Evolutionary conservation across 192 early-diverging fungal species (phyloP), one percentile per base, ranked within the genome.

Genomic region (Backusella liffmaniae): DNA sequence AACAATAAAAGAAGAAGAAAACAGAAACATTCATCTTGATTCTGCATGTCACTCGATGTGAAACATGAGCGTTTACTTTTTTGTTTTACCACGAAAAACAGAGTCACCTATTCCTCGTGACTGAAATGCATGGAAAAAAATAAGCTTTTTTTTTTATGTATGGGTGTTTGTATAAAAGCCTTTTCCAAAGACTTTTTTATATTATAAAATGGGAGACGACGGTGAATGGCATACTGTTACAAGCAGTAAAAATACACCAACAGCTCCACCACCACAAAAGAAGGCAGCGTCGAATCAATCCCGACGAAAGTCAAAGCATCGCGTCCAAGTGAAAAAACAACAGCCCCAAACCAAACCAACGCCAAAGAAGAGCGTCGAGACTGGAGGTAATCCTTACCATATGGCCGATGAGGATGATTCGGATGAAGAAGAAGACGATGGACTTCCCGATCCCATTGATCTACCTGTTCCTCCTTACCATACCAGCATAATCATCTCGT

Each of bases 401-500:
- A 62, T 62, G 56, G 35, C 75, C 6, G 68, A 70, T 39, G 82
- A 83, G 12, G 75, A 83, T 9, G 78, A 79, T 56, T 49, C 71
- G 13, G 51, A 29, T 15, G 74, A 75, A 5, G 73, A 74, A 34
- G 73, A 76, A 73, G 70, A 78, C 51, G 73, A 75, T 35, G 78
- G 75, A 29, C 46, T 44, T 3, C 67, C 72, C 9, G 78, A 76
- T 56, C 81, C 81, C 30, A 77, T 81, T 29, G 80, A 82, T 49
- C 9, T 75, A 4, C 76, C 86, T 6, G 77, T 87, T 0, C 81
- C 83, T 39, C 84, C 88, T 30, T 88, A 87, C 46, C 84, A 88
- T 32, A 84, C 83, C 23, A 77, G 75, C 23, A 81, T 93, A 13
- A 73, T 88, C 68, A 84, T 95, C 70, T 80, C 79, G 32, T 96